phyloP scores from a whole-genome alignment of 257 asterid genomes.

The Przewalskia tangutica region DNA sequence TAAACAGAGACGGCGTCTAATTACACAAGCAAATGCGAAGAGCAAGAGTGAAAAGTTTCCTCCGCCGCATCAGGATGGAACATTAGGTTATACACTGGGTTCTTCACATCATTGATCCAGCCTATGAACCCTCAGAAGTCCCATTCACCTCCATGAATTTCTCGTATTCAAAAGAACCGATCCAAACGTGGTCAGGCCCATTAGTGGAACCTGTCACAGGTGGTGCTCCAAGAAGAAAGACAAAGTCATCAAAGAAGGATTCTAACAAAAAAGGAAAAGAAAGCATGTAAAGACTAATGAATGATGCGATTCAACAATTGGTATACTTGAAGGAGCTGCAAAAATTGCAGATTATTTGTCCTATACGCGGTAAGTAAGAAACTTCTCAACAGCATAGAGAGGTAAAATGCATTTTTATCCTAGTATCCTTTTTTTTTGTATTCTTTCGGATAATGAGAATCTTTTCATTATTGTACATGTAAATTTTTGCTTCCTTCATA shows the following conservation, averaged over 20 bases:
- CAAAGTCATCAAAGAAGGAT: constrained; percentile 46
- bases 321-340: constrained; percentile 17
- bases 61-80: constrained; percentile 85
- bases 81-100: constrained; percentile 56
- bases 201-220: constrained; percentile 38
- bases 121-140: constrained; percentile 52
- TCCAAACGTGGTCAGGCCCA: constrained; percentile 85
- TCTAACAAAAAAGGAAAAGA: constrained; percentile 34
- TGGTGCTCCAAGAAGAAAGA: constrained; percentile 41
- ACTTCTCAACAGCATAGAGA: constrained; percentile 1
- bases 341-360: constrained; percentile 5
- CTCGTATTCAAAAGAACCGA: constrained; percentile 67
- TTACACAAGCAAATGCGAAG: constrained; percentile 73
- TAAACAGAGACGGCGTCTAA: constrained; percentile 61
- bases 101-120: constrained; percentile 45
- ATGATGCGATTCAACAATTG: constrained; percentile 7
- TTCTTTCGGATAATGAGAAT: constrained; percentile 9
- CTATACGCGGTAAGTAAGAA: neutral
- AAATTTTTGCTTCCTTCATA: neutral
- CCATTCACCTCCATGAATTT: constrained; percentile 69
- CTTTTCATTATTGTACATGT: constrained; percentile 9
- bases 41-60: constrained; percentile 90
- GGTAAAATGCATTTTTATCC: constrained; percentile 1
- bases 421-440: neutral
- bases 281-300: constrained; percentile 21